Evolutionary conservation across 2,329 filamentous ascomycete genomes (phyloP).

Genomic region (Alternaria atra): DNA sequence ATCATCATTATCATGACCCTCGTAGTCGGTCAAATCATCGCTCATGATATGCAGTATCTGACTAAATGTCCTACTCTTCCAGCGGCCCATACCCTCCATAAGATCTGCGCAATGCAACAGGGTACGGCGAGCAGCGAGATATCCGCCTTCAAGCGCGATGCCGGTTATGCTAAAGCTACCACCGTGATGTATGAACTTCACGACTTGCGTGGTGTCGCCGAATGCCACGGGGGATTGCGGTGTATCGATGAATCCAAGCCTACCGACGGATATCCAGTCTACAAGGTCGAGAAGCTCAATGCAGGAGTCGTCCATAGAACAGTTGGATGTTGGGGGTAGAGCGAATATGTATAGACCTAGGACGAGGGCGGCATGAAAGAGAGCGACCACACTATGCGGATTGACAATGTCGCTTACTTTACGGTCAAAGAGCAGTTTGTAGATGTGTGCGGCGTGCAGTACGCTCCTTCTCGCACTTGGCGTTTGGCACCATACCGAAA

Average conservation of each 20-base stretch:
- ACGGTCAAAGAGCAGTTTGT: conserved; percentile 60
- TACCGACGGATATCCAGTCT: conserved; percentile 59
- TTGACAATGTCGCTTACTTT: conserved; percentile 63
- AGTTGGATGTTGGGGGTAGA: conserved; percentile 48
- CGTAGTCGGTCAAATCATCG: conserved; percentile 56
- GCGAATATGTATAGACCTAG: conserved; percentile 64
- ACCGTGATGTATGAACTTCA: conserved; percentile 60
- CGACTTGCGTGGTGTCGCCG: conserved; percentile 45
- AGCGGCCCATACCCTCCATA: conserved; percentile 62
- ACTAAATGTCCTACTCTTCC: conserved; percentile 61
- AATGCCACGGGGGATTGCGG: conserved; percentile 26
- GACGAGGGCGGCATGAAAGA: conserved; percentile 62
- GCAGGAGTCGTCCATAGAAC: conserved; percentile 32
- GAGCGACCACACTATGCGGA: conserved; percentile 59
- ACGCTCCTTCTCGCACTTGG: conserved; percentile 60
- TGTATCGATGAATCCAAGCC: conserved; percentile 55
- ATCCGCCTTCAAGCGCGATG: conserved; percentile 59
- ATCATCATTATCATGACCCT: conserved; percentile 21
- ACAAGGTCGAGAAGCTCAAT: conserved; percentile 62
- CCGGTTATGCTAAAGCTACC: conserved; percentile 60
- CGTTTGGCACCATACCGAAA: conserved; percentile 61
- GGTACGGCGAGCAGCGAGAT: conserved; percentile 61
- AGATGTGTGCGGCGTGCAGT: conserved; percentile 63
- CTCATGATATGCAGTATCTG: conserved; percentile 65
- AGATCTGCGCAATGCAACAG: conserved; percentile 62